Conservation (phyloP, 2,329 filamentous ascomycete species). For the Onygenales sp. region DNA sequence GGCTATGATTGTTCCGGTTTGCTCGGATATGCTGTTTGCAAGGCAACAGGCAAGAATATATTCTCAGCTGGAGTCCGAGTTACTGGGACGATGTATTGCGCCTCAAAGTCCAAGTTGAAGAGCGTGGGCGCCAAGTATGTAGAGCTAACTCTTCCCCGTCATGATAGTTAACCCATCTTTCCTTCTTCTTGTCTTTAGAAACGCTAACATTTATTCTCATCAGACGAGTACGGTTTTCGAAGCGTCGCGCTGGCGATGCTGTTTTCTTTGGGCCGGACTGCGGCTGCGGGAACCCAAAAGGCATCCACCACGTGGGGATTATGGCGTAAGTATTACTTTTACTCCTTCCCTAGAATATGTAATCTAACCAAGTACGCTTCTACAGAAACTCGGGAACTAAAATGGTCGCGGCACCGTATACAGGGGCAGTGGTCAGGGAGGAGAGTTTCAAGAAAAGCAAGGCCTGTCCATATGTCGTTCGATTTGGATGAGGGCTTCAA, state of each 20-base stretch:
- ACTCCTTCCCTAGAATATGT: background rate
- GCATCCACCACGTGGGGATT: slow-evolving; percentile 15
- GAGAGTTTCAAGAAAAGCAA: background rate
- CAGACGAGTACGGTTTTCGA: slow-evolving; percentile 15
- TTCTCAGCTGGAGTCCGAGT: slow-evolving; percentile 17
- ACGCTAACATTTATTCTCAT: background rate
- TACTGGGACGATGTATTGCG: slow-evolving; percentile 19
- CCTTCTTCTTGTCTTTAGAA: background rate
- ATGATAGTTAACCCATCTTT: background rate
- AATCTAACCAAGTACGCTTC: background rate
- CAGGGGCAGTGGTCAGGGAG: background rate
- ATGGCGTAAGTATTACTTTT: slow-evolving; percentile 20
- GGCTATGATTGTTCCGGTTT: slow-evolving; percentile 22
- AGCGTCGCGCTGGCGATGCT: slow-evolving; percentile 17
- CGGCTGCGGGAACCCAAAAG: slow-evolving; percentile 1
- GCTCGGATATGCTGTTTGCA: slow-evolving; percentile 19
- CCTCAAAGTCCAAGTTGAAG: slow-evolving; percentile 10
- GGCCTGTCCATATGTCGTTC: background rate
- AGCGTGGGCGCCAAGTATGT: slow-evolving; percentile 16
- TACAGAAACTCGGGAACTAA: background rate
- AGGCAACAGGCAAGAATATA: slow-evolving; percentile 19
- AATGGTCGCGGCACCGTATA: background rate
- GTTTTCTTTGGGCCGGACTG: slow-evolving; percentile 16
- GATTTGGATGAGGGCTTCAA: background rate
- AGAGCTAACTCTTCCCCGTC: background rate